Evolutionary conservation across 164 flowering plant genomes (phyloP), one percentile per base, ranked within the genome.

Genomic region (Vitis labrusca): DNA sequence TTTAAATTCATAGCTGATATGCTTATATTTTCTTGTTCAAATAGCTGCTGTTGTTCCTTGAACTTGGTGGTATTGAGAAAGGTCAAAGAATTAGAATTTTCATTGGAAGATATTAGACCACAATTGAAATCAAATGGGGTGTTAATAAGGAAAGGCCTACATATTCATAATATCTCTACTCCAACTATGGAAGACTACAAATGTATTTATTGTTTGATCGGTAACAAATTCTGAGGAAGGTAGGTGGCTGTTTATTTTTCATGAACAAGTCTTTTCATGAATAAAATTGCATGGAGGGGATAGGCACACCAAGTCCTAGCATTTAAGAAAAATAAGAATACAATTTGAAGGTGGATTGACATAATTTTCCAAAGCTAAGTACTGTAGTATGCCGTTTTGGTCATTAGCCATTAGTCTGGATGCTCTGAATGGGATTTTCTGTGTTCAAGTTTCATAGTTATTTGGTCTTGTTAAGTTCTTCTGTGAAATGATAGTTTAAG

Each of bases 11-110:
- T 14, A 53, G n/a, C n/a, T 53, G 10, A 37, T 37, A 53, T 11
- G 56, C 14, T 53, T 0, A 12, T 53, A 53, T 53, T 53, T 53
- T 53, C n/a, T 5, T 53, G 56, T 53, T 53, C 15, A 53, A 53
- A 53, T 53, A 53, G n/a, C n/a, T 53, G 15, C 56, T 37, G 44
- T 37, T 53, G 56, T 11, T 53, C n/a, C 15, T 53, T 53, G 56
- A 53, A 53, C 56, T 53, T 53, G 56, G n/a, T 53, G 56, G n/a
- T 53, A 53, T 53, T n/a, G n/a, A 13, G 56, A 53, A 53, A 53
- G n/a, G n/a, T 53, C n/a, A n/a, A 53, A 13, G 14, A 53, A 53
- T 12, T 53, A n/a, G 56, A 53, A n/a, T 53, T n/a, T 53, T n/a
- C 56, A 53, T 53, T 53, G n/a, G 56, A 13, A 10, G n/a, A 53